Conservation (phyloP, 2,329 filamentous ascomycete genomes). For the Fusarium sp. region DNA sequence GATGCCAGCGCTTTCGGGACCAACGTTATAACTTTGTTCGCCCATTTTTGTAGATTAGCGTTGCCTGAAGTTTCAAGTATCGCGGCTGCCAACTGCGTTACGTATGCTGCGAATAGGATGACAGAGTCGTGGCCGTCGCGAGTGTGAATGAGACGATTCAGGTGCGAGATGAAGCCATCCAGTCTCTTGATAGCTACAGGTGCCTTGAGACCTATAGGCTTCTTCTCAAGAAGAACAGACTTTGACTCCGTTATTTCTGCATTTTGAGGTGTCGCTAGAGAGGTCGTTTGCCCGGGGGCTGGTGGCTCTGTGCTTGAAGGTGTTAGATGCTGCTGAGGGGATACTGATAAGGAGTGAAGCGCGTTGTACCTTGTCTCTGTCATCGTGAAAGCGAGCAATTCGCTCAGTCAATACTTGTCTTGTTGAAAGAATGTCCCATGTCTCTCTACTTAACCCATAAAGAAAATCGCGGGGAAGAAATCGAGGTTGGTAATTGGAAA, state of each 20-base stretch:
- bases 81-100: conserved; percentile 22
- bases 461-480: not conserved
- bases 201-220: not conserved
- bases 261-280: not conserved
- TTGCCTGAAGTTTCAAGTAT: conserved; percentile 17
- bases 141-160: conserved; percentile 26
- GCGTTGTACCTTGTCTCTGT: not conserved
- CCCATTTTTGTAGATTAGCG: accelerated
- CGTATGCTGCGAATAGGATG: conserved; percentile 29
- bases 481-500: not conserved
- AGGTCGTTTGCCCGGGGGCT: not conserved
- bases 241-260: not conserved
- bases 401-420: not conserved
- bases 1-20: not conserved
- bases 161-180: conserved; percentile 19
- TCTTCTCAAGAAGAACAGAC: accelerated
- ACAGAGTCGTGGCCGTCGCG: conserved; percentile 28
- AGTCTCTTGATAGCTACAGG: conserved; percentile 7
- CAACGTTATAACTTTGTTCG: accelerated
- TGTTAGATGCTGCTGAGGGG: not conserved
- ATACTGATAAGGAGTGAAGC: not conserved
- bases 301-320: not conserved
- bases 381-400: not conserved
- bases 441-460: not conserved
- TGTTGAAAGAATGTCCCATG: not conserved